Evolutionary conservation across 2,329 filamentous ascomycete genomes (phyloP), one percentile per base, ranked within the genome.

Genomic region (Phoma sp.): DNA sequence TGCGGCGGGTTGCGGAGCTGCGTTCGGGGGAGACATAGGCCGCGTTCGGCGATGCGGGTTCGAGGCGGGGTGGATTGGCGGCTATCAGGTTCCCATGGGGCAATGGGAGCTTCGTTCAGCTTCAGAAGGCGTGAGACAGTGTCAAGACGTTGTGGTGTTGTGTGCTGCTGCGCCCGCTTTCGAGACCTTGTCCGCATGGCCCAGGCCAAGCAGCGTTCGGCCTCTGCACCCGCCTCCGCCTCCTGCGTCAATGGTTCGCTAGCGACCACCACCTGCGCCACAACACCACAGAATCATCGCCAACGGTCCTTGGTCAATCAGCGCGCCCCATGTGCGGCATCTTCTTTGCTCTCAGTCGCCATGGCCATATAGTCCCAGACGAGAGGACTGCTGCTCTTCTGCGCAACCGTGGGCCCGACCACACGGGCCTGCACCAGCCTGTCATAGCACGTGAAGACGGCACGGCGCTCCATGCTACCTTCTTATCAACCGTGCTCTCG

Each of bases 401-500:
- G n/a, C 59, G 47, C 38, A 67, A 72, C 32, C 62, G 72, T 35
- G 72, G 73, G 4, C 72, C 72, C 2, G 72, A 76, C 47, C 66
- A 61, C 52, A 47, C 47, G 8, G 62, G 62, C 3, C 58, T 49
- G 39, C 59, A 64, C 35, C 59, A 65, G 22, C 42, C 58, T 10
- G 18, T 52, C 7, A 42, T 72, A n/a, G 23, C 42, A n/a, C 47
- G 11, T 39, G 13, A 9, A 23, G 39, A 39, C 14, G 18, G 24
- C 29, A 32, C 7, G 8, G 47, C 36, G 25, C 47, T 68, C 65
- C 81, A 55, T 77, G 78, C 61, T 64, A 93, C 57, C 82, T 89
- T 96, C 67, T 83, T 86, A 10, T 95, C 93, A 6, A 96, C 92
- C 0, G 93, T 99, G 0, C 83, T 98, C n/a, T 87, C 92, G 4